These are phyloP conservation scores for Solanum stenotomum DNA, from an alignment of 257 asterid genomes.

Conservation along the genomic window DNA sequence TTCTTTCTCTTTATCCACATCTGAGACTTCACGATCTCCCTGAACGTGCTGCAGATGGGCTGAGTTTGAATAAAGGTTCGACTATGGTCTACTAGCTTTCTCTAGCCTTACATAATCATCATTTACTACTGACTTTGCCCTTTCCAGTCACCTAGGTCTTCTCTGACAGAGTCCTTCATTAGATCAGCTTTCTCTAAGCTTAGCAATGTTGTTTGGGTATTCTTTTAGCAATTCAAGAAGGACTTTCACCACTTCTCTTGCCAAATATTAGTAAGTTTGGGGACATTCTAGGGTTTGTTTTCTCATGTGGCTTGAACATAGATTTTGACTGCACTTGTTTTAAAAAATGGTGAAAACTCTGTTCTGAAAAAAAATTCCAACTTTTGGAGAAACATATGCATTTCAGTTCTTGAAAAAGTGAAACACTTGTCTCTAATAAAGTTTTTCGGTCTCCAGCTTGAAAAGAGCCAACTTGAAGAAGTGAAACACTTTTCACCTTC, in stretches of 20 bases:
- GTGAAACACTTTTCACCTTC: background rate
- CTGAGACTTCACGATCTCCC: background rate
- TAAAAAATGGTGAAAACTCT: background rate
- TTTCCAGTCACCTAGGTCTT: background rate
- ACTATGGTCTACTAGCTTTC: background rate
- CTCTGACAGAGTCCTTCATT: background rate
- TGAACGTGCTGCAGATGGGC: background rate
- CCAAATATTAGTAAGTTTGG: background rate
- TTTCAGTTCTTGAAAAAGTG: background rate
- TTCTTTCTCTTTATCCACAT: background rate
- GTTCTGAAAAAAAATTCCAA: background rate
- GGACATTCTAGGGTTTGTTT: background rate
- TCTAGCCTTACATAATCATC: background rate
- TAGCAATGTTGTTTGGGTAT: background rate
- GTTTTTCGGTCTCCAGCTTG: background rate
- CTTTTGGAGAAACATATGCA: background rate
- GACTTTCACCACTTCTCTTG: background rate
- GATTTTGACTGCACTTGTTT: background rate
- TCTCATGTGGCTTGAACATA: background rate
- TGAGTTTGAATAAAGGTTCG: background rate
- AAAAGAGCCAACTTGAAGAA: background rate
- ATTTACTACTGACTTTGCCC: background rate
- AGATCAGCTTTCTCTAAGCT: background rate
- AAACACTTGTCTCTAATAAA: background rate
- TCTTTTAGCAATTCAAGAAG: background rate